Evolutionary conservation across 1,284 basidiomycete genomes (phyloP), one percentile per base, ranked within the genome.

Genomic region (Ustilago tritici): DNA sequence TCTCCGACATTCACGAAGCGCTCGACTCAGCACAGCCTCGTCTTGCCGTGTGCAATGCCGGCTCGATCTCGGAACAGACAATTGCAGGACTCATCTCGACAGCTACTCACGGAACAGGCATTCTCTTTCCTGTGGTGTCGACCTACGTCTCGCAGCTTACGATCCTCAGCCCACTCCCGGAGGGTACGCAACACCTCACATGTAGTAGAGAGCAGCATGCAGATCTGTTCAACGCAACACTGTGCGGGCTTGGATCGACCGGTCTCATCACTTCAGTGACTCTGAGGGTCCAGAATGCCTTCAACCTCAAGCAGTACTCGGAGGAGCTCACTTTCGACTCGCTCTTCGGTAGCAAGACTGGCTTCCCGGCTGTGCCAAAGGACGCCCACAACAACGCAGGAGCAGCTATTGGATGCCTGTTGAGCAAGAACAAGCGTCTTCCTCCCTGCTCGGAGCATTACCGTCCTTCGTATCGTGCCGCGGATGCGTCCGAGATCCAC

Each of bases 41-140:
- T 17, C 90, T 98, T 28, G 95, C 95, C 52, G 92, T 99, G 90
- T 91, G 90, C 83, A 97, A 95, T 86, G 89, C 98, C 72, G 97
- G 97, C 47, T 96, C 95, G 47, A 98, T 99, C 85, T 96, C 94
- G 46, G 95, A 98, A 87, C 96, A 98, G 87, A 95, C 95, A 3
- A 90, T 99, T 74, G 95, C 90, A n/a, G 96, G 96, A 38, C 91
- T 95, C 76, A 90, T 99, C 83, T 92, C 95, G 11, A 99, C 97
- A 50, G 95, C 95, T 4, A 95, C 95, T 0, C 96, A 99, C 88
- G 96, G 96, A 57, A 92, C 93, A 3, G 96, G 97, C 38, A 89
- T 93, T 72, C 83, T 88, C 49, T 95, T 91, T 87, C 91, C 92
- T 63, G 93, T 95, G 76, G 90, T 99, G 67, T 95, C 94, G 5